Percentiles rank a stretch among this genome's conserved stretches.
Conservation (phyloP, 345 rosid genomes). For the Eucalyptus marginata region DNA sequence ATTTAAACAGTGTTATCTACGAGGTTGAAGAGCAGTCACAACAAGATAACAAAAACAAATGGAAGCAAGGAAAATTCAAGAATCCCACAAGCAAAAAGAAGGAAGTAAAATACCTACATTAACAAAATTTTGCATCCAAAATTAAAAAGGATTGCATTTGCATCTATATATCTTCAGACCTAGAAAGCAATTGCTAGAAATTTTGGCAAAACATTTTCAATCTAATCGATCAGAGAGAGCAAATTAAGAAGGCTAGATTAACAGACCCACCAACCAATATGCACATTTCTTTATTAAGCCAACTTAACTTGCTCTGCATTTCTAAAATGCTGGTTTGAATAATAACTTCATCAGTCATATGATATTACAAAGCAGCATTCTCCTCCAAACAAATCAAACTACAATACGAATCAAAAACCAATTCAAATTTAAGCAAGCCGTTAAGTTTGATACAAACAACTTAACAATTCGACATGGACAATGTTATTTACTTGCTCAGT, state of each 20-base stretch:
- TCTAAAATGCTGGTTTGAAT: not conserved
- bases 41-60: not conserved
- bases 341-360: not conserved
- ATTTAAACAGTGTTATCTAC: not conserved
- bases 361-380: not conserved
- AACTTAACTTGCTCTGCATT: not conserved
- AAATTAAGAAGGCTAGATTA: not conserved
- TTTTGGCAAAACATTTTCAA: not conserved
- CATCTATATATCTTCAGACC: not conserved
- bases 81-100: not conserved
- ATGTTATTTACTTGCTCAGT: not conserved
- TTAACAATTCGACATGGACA: not conserved
- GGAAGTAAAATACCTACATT: not conserved
- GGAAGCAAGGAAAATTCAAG: not conserved
- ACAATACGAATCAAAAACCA: not conserved
- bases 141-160: not conserved
- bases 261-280: not conserved
- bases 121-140: not conserved
- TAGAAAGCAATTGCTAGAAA: not conserved
- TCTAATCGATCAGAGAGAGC: not conserved
- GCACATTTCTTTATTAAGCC: not conserved
- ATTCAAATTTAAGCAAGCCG: not conserved
- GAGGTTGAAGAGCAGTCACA: not conserved
- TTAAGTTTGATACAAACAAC: not conserved
- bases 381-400: not conserved